Percentiles rank a stretch among this genome's conserved stretches.
Conservation (phyloP, 129 eudicot species). For the Rutidosis leptorrhynchoides region DNA sequence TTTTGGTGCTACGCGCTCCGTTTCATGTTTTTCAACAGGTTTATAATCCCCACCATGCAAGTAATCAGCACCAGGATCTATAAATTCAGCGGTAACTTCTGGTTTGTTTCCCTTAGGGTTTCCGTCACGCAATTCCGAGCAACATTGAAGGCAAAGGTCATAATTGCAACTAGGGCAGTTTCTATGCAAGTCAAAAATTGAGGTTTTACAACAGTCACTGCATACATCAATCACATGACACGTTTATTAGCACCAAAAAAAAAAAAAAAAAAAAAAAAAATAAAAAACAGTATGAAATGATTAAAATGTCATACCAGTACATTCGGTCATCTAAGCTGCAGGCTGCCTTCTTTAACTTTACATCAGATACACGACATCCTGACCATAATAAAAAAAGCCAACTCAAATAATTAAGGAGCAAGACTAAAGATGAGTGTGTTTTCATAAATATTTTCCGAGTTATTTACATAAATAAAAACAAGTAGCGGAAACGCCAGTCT, state of each 20-base stretch:
- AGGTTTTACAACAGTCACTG: conserved; percentile 77
- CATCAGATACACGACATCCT: conserved; percentile 42
- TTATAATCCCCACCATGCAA: conserved; percentile 41
- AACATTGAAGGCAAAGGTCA: conserved; percentile 77
- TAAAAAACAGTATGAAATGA: too few relatives aligned
- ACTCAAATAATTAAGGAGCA: too few relatives aligned
- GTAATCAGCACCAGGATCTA: conserved; percentile 34
- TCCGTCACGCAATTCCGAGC: conserved; percentile 69
- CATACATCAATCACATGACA: conserved; percentile 19
- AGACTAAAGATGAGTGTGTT: too few relatives aligned
- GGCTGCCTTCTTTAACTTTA: conserved; percentile 27
- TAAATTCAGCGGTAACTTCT: conserved; percentile 31
- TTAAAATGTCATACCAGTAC: conserved; percentile 45
- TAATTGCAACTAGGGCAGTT: conserved; percentile 58
- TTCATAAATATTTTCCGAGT: too few relatives aligned
- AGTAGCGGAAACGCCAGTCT: too few relatives aligned
- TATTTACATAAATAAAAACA: too few relatives aligned
- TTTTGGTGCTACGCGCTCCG: neutral
- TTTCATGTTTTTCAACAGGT: neutral
- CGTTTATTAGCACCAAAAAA: neutral
- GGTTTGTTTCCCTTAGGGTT: conserved; percentile 38
- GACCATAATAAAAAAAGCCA: too few relatives aligned
- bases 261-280: too few relatives aligned
- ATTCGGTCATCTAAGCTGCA: conserved; percentile 40
- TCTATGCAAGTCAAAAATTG: conserved; percentile 63